Conservation (phyloP, 495 filamentous ascomycete genomes). For the Penicillium coffeae region DNA sequence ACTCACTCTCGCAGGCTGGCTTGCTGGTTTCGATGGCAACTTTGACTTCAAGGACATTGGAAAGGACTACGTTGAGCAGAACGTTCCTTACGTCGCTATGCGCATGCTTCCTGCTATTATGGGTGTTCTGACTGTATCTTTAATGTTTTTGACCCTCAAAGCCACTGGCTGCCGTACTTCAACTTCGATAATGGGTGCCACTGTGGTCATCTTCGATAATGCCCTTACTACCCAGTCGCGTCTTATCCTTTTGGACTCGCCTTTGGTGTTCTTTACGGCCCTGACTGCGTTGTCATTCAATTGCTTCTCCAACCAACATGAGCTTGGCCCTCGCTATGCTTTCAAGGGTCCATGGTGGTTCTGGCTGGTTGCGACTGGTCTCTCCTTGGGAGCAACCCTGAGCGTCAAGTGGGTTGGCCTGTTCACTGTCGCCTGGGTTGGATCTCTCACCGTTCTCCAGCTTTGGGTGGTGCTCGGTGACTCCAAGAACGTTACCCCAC, state of each 20-base stretch:
- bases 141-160: slow-evolving; percentile 93
- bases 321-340: slow-evolving; percentile 80
- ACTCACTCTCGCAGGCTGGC: slow-evolving; percentile 90
- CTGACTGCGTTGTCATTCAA: slow-evolving; percentile 88
- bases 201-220: slow-evolving; percentile 91
- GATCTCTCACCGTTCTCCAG: slow-evolving; percentile 82
- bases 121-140: slow-evolving; percentile 80
- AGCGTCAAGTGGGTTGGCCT: slow-evolving; percentile 99
- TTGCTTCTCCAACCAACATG: slow-evolving; percentile 94
- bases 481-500: slow-evolving; percentile 74
- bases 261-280: slow-evolving; percentile 88
- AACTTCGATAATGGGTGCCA: slow-evolving; percentile 76
- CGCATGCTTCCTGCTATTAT: slow-evolving; percentile 84
- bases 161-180: slow-evolving; percentile 82
- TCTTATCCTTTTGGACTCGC: slow-evolving; percentile 92
- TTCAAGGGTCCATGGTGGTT: slow-evolving; percentile 95
- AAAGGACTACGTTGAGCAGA: slow-evolving; percentile 93
- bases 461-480: slow-evolving; percentile 94
- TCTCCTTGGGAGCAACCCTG: slow-evolving; percentile 83
- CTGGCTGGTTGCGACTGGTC: slow-evolving; percentile 84
- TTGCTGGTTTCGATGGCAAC: slow-evolving; percentile 89
- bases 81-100: slow-evolving; percentile 97
- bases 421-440: slow-evolving; percentile 98
- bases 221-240: slow-evolving; percentile 91
- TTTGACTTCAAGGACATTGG: slow-evolving; percentile 99